phyloP scores from a whole-genome alignment of 352 stramenopile genomes.

The Phytophthora pseudosyringae region DNA sequence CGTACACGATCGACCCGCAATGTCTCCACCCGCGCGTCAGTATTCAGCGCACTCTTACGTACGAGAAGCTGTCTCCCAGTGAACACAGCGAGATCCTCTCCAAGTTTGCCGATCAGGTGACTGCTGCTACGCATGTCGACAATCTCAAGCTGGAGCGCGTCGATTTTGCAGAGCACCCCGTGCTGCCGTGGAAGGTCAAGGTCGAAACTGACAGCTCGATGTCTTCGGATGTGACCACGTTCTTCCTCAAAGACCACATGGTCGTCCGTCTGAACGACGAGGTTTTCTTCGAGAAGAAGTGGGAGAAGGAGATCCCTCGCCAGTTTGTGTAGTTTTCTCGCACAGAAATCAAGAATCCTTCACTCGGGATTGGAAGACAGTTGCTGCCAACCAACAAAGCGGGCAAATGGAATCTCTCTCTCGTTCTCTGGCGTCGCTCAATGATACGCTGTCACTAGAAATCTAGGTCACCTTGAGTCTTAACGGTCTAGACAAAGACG shows the following conservation, averaged over 20 bases:
- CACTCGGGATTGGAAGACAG: no score
- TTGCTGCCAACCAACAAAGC: no score
- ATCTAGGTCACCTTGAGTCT: no score
- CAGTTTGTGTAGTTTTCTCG: conserved; percentile 35
- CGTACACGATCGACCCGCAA: conserved; percentile 46
- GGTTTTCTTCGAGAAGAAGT: conserved; percentile 51
- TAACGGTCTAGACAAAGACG: no score
- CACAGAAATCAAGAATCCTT: no score
- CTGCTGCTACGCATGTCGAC: conserved; percentile 21
- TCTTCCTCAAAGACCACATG: conserved; percentile 45
- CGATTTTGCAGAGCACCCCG: conserved; percentile 38
- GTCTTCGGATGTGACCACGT: conserved; percentile 39
- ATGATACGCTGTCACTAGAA: no score
- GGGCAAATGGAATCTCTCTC: no score
- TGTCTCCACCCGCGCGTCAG: conserved; percentile 39
- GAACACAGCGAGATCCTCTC: conserved; percentile 25
- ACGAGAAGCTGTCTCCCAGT: conserved; percentile 41
- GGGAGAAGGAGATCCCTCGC: conserved; percentile 45
- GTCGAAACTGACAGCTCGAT: conserved; percentile 58
- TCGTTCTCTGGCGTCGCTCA: no score
- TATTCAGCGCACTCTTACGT: conserved; percentile 49
- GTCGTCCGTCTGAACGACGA: conserved; percentile 42
- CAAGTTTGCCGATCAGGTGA: conserved; percentile 26
- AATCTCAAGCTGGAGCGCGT: conserved; percentile 28
- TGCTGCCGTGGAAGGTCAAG: conserved; percentile 43